phyloP scores from a whole-genome alignment of 1,139 yeast species.

The Candida smagusa region DNA sequence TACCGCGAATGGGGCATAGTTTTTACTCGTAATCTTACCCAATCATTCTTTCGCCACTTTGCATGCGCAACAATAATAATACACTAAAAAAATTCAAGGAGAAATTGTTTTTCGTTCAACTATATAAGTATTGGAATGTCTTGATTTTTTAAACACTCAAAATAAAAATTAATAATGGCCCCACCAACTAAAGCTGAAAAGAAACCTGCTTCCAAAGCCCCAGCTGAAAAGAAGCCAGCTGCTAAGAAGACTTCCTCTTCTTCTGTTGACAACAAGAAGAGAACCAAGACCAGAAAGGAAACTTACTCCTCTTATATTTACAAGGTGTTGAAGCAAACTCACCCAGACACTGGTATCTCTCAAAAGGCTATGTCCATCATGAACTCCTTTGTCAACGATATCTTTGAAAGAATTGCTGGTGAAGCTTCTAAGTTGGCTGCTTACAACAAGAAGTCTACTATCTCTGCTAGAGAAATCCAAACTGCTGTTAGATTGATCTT shows the following conservation, averaged over 20 bases:
- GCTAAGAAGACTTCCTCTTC: slow-evolving; percentile 87
- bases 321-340: slow-evolving; percentile 98
- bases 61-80: slow-evolving; percentile 51
- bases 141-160: slow-evolving; percentile 1
- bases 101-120: slow-evolving; percentile 29
- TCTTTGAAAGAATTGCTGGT: slow-evolving; percentile 91
- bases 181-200: slow-evolving; percentile 82
- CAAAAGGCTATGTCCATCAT: slow-evolving; percentile 98
- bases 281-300: slow-evolving; percentile 97
- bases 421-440: slow-evolving; percentile 99
- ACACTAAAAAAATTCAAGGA: no score
- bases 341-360: slow-evolving; percentile 99
- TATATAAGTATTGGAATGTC: not conserved
- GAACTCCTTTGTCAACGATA: slow-evolving; percentile 98
- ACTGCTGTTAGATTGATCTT: slow-evolving; percentile 98
- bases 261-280: slow-evolving; percentile 83
- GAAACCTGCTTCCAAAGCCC: slow-evolving; percentile 98
- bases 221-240: slow-evolving; percentile 94
- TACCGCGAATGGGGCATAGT: not conserved
- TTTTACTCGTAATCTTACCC: not conserved
- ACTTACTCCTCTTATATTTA: slow-evolving; percentile 97
- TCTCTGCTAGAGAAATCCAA: slow-evolving; percentile 98
- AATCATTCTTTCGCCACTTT: slow-evolving; percentile 33
- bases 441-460: slow-evolving; percentile 98
- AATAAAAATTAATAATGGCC: slow-evolving; percentile 59